These are phyloP conservation scores for Astraeus odoratus DNA, from an alignment of 768 basidiomycete species.

Conservation along the genomic window DNA sequence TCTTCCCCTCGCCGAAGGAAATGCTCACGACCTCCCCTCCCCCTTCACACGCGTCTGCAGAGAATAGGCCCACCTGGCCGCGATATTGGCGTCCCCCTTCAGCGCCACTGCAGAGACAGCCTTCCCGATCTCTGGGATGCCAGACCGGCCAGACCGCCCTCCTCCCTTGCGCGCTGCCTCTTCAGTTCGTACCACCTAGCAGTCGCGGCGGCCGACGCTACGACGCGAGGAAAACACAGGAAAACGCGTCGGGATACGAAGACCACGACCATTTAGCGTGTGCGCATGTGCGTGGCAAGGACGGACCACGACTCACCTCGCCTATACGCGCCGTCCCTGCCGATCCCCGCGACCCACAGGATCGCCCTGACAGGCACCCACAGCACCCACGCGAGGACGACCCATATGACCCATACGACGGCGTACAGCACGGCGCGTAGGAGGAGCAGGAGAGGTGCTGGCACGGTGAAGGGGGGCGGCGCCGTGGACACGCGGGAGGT, in stretches of 20 bases:
- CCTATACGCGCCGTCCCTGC: constrained; percentile 7
- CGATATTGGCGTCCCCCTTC: no score
- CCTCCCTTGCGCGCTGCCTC: background rate
- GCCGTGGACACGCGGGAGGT: background rate
- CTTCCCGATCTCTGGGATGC: no score
- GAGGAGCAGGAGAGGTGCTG: constrained; percentile 1
- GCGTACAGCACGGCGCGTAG: background rate
- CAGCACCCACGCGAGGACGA: background rate
- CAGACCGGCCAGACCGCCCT: no score
- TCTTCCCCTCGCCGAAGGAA: no score
- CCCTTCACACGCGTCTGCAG: no score
- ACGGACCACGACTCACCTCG: constrained; percentile 4
- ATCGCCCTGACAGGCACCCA: constrained; percentile 9
- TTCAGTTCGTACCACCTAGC: constrained; percentile 2
- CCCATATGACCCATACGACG: constrained; percentile 3
- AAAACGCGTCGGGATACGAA: background rate
- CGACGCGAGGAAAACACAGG: background rate
- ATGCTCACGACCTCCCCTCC: no score
- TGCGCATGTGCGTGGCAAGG: background rate
- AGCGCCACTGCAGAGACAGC: no score
- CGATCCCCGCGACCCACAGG: constrained; percentile 14
- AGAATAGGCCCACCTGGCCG: no score
- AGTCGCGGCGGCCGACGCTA: constrained; percentile 3
- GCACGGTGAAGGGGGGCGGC: background rate
- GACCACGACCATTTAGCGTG: background rate